Evolutionary conservation across 768 basidiomycete species (phyloP).

Genomic region (Holtermannia corniformis): DNA sequence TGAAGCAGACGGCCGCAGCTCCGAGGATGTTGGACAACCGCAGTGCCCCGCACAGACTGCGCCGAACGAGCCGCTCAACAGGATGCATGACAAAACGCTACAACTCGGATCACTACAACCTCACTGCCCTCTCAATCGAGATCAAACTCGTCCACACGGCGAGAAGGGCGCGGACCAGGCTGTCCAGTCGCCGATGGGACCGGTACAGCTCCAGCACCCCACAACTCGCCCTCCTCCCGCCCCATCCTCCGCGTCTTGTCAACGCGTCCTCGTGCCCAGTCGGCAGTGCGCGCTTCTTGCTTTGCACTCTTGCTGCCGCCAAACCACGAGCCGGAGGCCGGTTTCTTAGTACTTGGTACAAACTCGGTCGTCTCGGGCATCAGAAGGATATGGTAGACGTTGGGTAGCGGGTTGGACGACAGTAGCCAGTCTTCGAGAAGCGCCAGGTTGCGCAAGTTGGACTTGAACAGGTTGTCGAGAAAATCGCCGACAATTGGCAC

Average conservation of each 20-base stretch:
- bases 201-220: background rate
- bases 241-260: constrained; percentile 33
- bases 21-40: too few species aligned
- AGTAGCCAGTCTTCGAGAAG: constrained; percentile 35
- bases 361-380: constrained; percentile 38
- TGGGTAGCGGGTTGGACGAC: constrained; percentile 1
- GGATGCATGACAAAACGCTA: too few species aligned
- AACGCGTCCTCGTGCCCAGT: constrained; percentile 18
- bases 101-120: too few species aligned
- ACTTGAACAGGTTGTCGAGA: constrained; percentile 41
- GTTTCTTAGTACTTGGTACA: constrained; percentile 18
- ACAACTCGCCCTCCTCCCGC: constrained; percentile 23
- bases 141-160: background rate
- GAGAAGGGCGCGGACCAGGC: background rate
- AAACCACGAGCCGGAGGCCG: constrained; percentile 18
- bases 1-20: too few species aligned
- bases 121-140: background rate
- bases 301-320: constrained; percentile 11
- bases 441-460: constrained; percentile 36
- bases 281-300: constrained; percentile 18
- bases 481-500: constrained; percentile 39
- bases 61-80: too few species aligned
- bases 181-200: background rate
- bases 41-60: too few species aligned
- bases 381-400: constrained; percentile 34